phyloP scores from a whole-genome alignment of 2,329 filamentous ascomycete species.

The Colletotrichum destructivum region DNA sequence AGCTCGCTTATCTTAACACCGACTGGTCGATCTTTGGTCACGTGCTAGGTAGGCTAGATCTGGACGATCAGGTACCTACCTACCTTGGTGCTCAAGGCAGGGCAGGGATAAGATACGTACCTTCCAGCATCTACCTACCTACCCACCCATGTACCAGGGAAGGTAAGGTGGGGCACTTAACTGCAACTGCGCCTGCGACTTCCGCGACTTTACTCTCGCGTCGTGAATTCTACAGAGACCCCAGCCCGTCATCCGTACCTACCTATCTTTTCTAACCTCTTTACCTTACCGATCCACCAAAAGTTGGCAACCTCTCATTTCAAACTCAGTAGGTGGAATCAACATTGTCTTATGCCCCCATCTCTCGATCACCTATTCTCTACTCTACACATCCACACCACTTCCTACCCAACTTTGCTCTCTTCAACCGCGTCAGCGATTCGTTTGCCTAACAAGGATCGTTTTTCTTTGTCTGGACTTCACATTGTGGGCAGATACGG shows the following conservation, averaged over 20 bases:
- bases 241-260: background rate
- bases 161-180: constrained; percentile 20
- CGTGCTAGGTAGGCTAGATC: background rate
- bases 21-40: background rate
- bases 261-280: background rate
- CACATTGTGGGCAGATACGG: background rate
- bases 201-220: constrained; percentile 18
- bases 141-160: background rate
- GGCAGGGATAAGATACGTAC: background rate
- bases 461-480: constrained; percentile 4
- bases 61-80: background rate
- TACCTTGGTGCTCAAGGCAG: background rate
- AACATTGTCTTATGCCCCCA: too few species aligned
- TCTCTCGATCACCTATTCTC: background rate
- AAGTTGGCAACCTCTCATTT: too few species aligned
- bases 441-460: background rate
- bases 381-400: background rate
- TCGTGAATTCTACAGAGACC: constrained; percentile 1
- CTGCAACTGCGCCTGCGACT: background rate
- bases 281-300: background rate
- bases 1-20: background rate
- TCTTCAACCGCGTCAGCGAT: background rate
- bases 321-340: background rate
- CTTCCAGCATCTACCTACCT: background rate
- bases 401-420: background rate